These are phyloP conservation scores for Fistulinella staudtii DNA, from an alignment of 1,284 basidiomycete species.

Conservation along the genomic window DNA sequence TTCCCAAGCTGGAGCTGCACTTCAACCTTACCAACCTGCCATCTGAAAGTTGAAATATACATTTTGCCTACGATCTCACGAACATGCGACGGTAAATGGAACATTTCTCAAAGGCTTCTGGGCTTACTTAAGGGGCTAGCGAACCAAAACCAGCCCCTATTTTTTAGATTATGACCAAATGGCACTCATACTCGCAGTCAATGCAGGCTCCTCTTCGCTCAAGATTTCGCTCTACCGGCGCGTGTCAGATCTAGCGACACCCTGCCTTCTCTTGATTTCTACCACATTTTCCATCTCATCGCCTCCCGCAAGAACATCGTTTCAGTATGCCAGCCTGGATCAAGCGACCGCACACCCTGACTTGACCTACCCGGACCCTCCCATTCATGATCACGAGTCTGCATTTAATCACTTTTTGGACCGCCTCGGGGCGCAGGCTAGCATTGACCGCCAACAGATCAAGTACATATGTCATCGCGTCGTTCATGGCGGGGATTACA, in stretches of 20 bases:
- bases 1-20: no score
- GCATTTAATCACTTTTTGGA: conserved; percentile 64
- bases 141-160: no score
- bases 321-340: conserved; percentile 31
- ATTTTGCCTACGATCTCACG: no score
- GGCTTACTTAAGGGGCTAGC: no score
- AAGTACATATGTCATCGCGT: conserved; percentile 65
- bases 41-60: no score
- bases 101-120: no score
- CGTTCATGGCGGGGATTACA: conserved; percentile 80
- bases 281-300: conserved; percentile 55
- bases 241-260: conserved; percentile 20
- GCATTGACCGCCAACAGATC: conserved; percentile 46
- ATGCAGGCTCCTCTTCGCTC: conserved; percentile 74
- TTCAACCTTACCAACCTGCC: no score
- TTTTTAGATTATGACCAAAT: conserved; percentile 11
- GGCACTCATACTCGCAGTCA: conserved; percentile 56
- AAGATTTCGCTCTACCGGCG: conserved; percentile 65
- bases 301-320: conserved; percentile 50
- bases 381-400: conserved; percentile 53
- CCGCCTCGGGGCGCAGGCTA: conserved; percentile 40
- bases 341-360: conserved; percentile 19
- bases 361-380: conserved; percentile 38
- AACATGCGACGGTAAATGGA: no score
- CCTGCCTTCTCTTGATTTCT: conserved; percentile 46